These are phyloP conservation scores for Agrostemma githago DNA, from an alignment of 148 eudicot species.

Conservation along the genomic window DNA sequence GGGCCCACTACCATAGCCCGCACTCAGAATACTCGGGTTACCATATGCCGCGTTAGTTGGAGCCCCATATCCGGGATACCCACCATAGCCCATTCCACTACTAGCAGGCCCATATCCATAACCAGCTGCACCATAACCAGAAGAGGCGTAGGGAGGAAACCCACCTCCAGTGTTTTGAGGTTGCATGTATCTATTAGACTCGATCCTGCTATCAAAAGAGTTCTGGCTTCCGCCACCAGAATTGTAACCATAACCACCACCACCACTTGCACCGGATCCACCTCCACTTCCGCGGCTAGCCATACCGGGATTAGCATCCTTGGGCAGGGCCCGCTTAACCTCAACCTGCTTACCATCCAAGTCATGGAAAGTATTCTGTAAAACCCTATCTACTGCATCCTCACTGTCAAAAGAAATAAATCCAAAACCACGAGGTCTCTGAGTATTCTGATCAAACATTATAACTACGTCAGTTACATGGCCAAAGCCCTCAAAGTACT, in stretches of 20 bases:
- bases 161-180: conserved; percentile 65
- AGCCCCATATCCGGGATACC: conserved; percentile 66
- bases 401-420: conserved; percentile 84
- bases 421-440: conserved; percentile 94
- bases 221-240: conserved; percentile 63
- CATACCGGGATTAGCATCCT: conserved; percentile 79
- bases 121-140: conserved; percentile 69
- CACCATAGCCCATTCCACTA: conserved; percentile 72
- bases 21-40: conserved; percentile 55
- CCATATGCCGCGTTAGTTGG: conserved; percentile 64
- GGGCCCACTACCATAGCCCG: conserved; percentile 62
- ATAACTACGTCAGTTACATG: conserved; percentile 82
- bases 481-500: conserved; percentile 85
- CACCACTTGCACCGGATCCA: conserved; percentile 42
- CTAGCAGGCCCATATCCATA: conserved; percentile 78
- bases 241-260: conserved; percentile 64
- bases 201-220: conserved; percentile 71
- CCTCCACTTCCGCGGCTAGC: conserved; percentile 62
- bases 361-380: conserved; percentile 83
- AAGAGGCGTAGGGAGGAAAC: conserved; percentile 63
- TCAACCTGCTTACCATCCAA: conserved; percentile 87
- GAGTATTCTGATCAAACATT: conserved; percentile 92
- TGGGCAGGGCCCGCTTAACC: conserved; percentile 95
- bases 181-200: conserved; percentile 70
- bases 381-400: conserved; percentile 94